phyloP scores from a whole-genome alignment of 2,329 filamentous ascomycete species.

The Fusarium guadeloupense region DNA sequence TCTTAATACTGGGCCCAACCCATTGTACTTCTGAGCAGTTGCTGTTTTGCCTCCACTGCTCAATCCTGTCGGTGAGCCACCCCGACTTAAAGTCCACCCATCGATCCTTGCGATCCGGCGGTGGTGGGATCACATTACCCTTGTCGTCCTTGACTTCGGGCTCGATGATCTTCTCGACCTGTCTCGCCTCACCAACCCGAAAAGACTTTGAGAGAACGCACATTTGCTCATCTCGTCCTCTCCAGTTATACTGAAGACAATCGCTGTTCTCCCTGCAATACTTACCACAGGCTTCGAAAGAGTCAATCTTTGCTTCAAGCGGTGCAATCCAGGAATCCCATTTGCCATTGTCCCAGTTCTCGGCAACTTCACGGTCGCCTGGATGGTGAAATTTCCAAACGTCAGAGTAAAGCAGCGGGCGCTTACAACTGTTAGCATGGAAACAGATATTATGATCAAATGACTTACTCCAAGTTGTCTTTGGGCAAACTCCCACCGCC shows the following conservation, averaged over 20 bases:
- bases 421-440: constrained; percentile 39
- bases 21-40: constrained; percentile 45
- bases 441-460: neutral
- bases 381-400: constrained; percentile 51
- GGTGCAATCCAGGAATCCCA: constrained; percentile 45
- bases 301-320: constrained; percentile 39
- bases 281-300: constrained; percentile 42
- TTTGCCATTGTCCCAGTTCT: constrained; percentile 48
- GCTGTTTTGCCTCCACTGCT: constrained; percentile 39
- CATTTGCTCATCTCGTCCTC: constrained; percentile 44
- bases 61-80: constrained; percentile 42
- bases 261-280: constrained; percentile 40
- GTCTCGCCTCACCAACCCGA: constrained; percentile 40
- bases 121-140: constrained; percentile 36
- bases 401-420: constrained; percentile 51
- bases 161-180: constrained; percentile 38
- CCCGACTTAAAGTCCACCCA: constrained; percentile 47
- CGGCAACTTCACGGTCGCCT: constrained; percentile 33
- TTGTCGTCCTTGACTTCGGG: constrained; percentile 41
- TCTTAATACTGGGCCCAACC: constrained; percentile 47
- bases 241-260: constrained; percentile 47
- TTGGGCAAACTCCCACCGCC: constrained; percentile 55
- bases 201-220: constrained; percentile 44
- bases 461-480: constrained; percentile 46
- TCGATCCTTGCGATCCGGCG: constrained; percentile 26